Evolutionary conservation across 768 basidiomycete species (phyloP).

Genomic region (Infundibulicybe gibba): DNA sequence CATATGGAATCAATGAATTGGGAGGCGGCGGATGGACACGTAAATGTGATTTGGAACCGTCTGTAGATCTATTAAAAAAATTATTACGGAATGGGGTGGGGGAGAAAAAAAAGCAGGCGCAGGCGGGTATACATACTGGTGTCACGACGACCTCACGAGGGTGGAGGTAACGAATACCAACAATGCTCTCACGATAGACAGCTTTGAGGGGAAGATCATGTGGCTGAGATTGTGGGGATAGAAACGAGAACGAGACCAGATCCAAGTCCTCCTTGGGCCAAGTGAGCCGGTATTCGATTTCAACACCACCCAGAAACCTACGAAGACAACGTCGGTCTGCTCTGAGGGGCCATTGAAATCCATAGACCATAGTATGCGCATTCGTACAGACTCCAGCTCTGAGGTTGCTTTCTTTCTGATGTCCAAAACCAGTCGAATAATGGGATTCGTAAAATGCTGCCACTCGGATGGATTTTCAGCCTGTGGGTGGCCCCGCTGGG

Average conservation of each 20-base stretch:
- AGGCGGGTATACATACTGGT: slow-evolving; percentile 8
- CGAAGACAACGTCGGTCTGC: slow-evolving; percentile 62
- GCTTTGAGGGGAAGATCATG: slow-evolving; percentile 76
- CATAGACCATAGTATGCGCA: slow-evolving; percentile 66
- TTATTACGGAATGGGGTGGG: slow-evolving; percentile 9
- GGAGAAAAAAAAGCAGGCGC: neutral
- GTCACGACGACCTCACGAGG: slow-evolving; percentile 26
- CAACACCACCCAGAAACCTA: slow-evolving; percentile 30
- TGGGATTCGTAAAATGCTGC: slow-evolving; percentile 77
- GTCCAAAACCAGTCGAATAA: slow-evolving; percentile 61
- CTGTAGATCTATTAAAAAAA: slow-evolving; percentile 55
- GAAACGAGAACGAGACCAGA: slow-evolving; percentile 60
- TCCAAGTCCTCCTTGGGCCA: slow-evolving; percentile 70
- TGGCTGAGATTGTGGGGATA: slow-evolving; percentile 29
- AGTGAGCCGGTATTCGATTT: slow-evolving; percentile 1
- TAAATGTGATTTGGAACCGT: slow-evolving; percentile 75
- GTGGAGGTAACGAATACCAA: slow-evolving; percentile 74
- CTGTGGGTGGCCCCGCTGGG: no score
- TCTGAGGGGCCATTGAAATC: slow-evolving; percentile 32
- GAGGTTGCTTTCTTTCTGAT: slow-evolving; percentile 44
- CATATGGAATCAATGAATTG: slow-evolving; percentile 63
- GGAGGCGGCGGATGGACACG: slow-evolving; percentile 39
- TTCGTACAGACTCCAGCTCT: slow-evolving; percentile 58
- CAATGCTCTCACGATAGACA: slow-evolving; percentile 68
- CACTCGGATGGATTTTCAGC: slow-evolving; percentile 44